Base-by-base conservation (phyloP, 179 eudicot species). In the Nepenthes alata region DNA sequence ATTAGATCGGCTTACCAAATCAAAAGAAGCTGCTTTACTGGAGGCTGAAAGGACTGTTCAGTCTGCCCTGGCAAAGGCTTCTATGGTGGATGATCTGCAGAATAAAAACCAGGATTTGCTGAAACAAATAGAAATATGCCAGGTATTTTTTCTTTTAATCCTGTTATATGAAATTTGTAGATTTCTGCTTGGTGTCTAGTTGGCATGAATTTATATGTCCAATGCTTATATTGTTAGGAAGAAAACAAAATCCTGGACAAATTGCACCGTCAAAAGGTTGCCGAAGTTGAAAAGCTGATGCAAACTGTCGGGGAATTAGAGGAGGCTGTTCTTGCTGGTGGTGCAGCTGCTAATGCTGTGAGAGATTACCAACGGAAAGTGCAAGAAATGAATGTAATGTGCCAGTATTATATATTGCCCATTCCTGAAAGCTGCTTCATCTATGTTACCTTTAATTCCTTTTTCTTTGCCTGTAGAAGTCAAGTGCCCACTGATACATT, bases 311-410 rank as follows among this genome's bases (percentile, higher is more conserved):
- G 80, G 54, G 97, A 89, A 73, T 78, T 89, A 62, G 97, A 89
- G 80, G 97, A 89, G 76, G 95, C 97, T 64, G 97, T 89, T 73
- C 91, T 89, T 76, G 97, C 97, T 70, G 97, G 97, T 61, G 97
- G 95, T 75, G 97, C 97, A 45, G 95, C 97, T 76, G 97, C 97
- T 51, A 89, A 89, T 77, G 97, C 91, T 67, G 97, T 89, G 66
- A 80, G 97, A 61, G 97, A 89, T 75, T 87, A 85, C 70, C 97
- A 89, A 66, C 80, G 97, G 54, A 89, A 89, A 83, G 87, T 89
- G 78, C 97, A 89, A 78, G 97, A 89, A 78, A 87, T 89, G 95
- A 89, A 80, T 78, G 95, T 91, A 85, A 81, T 47, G 25, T 61
- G 37, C 35, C 25, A 60, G 14, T 58, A 15, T 13, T 53, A 44